phyloP scores from a whole-genome alignment of 495 filamentous ascomycete genomes.

The Hypoxylon intermedium region DNA sequence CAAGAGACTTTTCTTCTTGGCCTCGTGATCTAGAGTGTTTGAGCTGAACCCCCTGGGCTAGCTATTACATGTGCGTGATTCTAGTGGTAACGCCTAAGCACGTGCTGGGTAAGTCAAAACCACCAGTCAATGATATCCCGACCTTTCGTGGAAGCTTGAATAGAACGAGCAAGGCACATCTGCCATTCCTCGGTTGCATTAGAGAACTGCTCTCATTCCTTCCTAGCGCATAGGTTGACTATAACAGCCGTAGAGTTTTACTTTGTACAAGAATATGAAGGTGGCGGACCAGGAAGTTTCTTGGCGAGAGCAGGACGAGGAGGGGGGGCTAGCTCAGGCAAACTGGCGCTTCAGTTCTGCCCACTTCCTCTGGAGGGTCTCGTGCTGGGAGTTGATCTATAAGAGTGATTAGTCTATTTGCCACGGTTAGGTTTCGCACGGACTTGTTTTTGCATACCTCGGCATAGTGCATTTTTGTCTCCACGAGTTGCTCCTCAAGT shows the following conservation, averaged over 20 bases:
- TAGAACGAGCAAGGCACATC: not conserved
- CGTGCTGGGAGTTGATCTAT: conserved; percentile 75
- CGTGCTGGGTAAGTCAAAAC: too few relatives aligned
- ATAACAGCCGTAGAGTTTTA: conserved; percentile 18
- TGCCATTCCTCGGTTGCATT: not conserved
- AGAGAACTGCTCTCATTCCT: conserved; percentile 5
- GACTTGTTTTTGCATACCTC: conserved; percentile 69
- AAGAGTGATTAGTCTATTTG: conserved; percentile 34
- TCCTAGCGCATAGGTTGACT: conserved; percentile 9
- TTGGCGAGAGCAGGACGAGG: conserved; percentile 10
- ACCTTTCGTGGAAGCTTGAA: conserved; percentile 23
- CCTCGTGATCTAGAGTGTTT: too few relatives aligned
- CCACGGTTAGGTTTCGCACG: not conserved
- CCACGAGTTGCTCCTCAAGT: conserved; percentile 92
- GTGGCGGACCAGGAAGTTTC: not conserved
- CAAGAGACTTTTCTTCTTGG: too few relatives aligned
- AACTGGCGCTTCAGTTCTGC: conserved; percentile 74
- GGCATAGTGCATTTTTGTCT: conserved; percentile 92
- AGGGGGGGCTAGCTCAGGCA: conserved; percentile 27
- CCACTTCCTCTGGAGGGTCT: conserved; percentile 80
- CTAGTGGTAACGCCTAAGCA: too few relatives aligned
- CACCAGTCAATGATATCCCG: conserved; percentile 3
- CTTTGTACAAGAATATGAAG: conserved; percentile 37
- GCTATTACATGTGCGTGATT: not conserved
- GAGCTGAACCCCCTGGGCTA: too few relatives aligned